phyloP scores from a whole-genome alignment of 495 filamentous ascomycete genomes.

The Annulohypoxylon nitens region DNA sequence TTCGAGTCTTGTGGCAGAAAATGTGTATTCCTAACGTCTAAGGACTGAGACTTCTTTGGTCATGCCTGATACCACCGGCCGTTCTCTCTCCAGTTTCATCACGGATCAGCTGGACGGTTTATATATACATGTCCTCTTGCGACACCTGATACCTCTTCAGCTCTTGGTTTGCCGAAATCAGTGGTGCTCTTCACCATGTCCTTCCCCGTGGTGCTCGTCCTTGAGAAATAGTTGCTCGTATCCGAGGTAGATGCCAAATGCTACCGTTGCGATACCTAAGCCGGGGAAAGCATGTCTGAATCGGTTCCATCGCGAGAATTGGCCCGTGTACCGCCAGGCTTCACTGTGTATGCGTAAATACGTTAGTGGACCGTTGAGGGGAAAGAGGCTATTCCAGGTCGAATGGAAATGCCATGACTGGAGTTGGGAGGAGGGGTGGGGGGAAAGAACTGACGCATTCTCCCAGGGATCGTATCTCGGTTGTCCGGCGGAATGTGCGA shows the following conservation, averaged over 20 bases:
- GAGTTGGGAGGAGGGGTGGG: constrained; percentile 4
- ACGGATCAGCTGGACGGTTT: constrained; percentile 24
- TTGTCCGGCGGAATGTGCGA: constrained; percentile 74
- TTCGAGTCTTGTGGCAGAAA: background rate
- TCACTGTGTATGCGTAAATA: constrained; percentile 69
- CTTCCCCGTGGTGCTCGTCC: constrained; percentile 76
- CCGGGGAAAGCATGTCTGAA: constrained; percentile 89
- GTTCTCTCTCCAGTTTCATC: constrained; percentile 15
- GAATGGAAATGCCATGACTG: background rate
- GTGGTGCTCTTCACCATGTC: constrained; percentile 58
- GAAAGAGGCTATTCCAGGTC: background rate
- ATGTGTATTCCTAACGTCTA: constrained; percentile 14
- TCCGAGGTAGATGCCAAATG: constrained; percentile 87
- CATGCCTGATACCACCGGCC: constrained; percentile 13
- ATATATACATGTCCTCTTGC: constrained; percentile 37
- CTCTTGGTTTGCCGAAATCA: constrained; percentile 30
- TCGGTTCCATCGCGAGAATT: constrained; percentile 88
- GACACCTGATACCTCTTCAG: constrained; percentile 1
- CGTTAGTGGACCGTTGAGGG: constrained; percentile 28
- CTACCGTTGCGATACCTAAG: constrained; percentile 89
- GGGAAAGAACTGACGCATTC: constrained; percentile 68
- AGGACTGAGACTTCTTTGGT: background rate
- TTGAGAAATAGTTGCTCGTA: constrained; percentile 90
- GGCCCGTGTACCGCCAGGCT: constrained; percentile 89
- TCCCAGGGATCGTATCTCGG: constrained; percentile 90